Base-by-base conservation (phyloP, 164 flowering plant species). In the Houttuynia cordata region DNA sequence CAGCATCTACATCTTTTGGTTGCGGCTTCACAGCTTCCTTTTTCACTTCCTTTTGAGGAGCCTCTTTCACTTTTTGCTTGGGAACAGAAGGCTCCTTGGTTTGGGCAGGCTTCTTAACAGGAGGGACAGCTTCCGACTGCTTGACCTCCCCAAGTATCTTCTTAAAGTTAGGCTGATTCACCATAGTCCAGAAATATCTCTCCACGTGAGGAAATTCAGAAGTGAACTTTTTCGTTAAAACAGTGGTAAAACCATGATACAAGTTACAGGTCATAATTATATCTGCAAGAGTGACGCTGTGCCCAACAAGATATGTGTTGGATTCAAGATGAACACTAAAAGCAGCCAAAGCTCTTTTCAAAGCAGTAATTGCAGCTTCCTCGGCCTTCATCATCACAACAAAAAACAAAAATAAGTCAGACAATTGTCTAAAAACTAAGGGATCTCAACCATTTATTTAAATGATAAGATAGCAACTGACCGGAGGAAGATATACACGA, bases 101-200 rank as follows among this genome's bases (percentile, higher is more conserved):
- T 60, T 68, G 81, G 41, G 70, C 63, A n/a, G 78, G 76, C 69
- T 78, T 79, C 76, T 81, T 86, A 70, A 84, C 67, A 20, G 96
- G 83, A 20, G 73, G 77, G 60, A 87, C 80, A 55, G 88, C 60
- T 14, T 82, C 88, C 7, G 93, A 51, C 74, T 93, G 99, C 67
- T 88, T 85, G 1, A 88, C 79, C 51, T 83, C 89, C 70, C 96
- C 99, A 63, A 90, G 13, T 37, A 83, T 59, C 79, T 86, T 86
- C 53, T 63, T 64, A 68, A 90, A 73, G 30, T 80, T 79, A 53
- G 99, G 99, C 55, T 93, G 97, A 73, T 90, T 83, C 50, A 83
- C 92, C 85, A 93, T 55, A 45, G 99, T 93, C 99, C 99, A 93
- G 57, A 90, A 90, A 76, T 93, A 93, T 59, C 98, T 83, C 77